These are phyloP conservation scores for Candolleomyces efflorescens DNA, from an alignment of 768 basidiomycete species.

Conservation along the genomic window DNA sequence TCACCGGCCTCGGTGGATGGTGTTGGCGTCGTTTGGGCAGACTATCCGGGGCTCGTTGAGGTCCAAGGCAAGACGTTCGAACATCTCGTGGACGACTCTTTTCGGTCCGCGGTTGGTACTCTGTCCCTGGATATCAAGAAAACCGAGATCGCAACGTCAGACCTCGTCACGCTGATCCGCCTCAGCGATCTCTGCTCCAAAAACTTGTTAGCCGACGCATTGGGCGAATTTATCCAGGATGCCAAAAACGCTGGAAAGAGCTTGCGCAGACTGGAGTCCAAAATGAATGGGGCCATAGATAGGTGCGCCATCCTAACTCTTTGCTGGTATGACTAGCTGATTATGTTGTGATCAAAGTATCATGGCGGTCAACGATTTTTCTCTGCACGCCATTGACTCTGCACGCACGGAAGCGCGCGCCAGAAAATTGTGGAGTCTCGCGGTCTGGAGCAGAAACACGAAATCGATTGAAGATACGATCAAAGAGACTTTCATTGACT, in stretches of 20 bases:
- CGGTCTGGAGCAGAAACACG: constrained; percentile 33
- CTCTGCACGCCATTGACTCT: constrained; percentile 51
- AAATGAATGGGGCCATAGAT: constrained; percentile 69
- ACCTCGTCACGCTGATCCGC: constrained; percentile 59
- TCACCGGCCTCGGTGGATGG: constrained; percentile 2
- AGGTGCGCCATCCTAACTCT: too few species aligned
- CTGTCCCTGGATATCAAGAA: constrained; percentile 69
- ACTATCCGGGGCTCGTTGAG: constrained; percentile 58
- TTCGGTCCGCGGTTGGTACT: constrained; percentile 40
- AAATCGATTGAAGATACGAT: constrained; percentile 41
- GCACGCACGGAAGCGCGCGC: constrained; percentile 32
- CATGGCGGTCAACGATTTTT: constrained; percentile 71
- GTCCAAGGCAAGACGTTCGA: constrained; percentile 61
- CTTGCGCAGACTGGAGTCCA: constrained; percentile 59
- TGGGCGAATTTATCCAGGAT: constrained; percentile 53
- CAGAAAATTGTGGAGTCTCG: constrained; percentile 25
- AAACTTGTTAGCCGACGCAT: constrained; percentile 47
- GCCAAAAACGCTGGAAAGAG: constrained; percentile 58
- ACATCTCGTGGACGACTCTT: constrained; percentile 54
- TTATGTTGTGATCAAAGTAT: constrained; percentile 41
- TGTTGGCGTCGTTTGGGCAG: constrained; percentile 39
- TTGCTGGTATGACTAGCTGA: too few species aligned
- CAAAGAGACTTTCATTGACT: constrained; percentile 49
- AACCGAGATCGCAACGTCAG: constrained; percentile 72
- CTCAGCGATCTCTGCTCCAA: constrained; percentile 58